Percentiles rank a stretch among this genome's conserved stretches.
These are phyloP conservation scores for Neurospora cerealis DNA, from an alignment of 495 filamentous ascomycete species.

Conservation along the genomic window DNA sequence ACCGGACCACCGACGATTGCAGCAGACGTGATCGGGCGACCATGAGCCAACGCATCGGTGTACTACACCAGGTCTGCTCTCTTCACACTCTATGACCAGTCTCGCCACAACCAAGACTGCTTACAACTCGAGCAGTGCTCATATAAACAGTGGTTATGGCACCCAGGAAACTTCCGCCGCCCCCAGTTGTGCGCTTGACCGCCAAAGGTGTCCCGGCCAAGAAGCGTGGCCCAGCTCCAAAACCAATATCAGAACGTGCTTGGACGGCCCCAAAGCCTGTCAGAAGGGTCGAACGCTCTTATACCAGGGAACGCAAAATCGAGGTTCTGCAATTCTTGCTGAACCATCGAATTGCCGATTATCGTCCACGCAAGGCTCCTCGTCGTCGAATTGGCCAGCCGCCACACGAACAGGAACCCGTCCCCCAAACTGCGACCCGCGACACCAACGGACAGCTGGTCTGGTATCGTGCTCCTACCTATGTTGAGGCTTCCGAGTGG, in stretches of 20 bases:
- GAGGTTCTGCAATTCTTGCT: constrained; percentile 19
- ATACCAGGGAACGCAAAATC: constrained; percentile 18
- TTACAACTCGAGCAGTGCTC: not conserved
- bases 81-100: not conserved
- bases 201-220: constrained; percentile 6
- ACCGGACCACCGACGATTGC: not conserved
- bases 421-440: not conserved
- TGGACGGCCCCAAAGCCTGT: constrained; percentile 11
- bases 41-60: not conserved
- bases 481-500: constrained; percentile 14
- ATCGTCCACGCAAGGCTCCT: not conserved
- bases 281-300: constrained; percentile 13
- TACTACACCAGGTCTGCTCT: not conserved
- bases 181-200: constrained; percentile 2
- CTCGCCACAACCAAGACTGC: not conserved
- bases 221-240: constrained; percentile 11
- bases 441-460: constrained; percentile 8
- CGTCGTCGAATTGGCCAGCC: constrained; percentile 18
- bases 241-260: constrained; percentile 10
- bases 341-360: constrained; percentile 16
- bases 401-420: constrained; percentile 1
- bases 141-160: not conserved
- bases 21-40: not conserved
- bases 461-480: constrained; percentile 17
- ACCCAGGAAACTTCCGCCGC: not conserved